A percentile compares a stretch with the other conserved stretches of the same genome.
These are phyloP conservation scores for Capronia epimyces DNA, from an alignment of 2,329 filamentous ascomycete genomes.

Conservation along the genomic window DNA sequence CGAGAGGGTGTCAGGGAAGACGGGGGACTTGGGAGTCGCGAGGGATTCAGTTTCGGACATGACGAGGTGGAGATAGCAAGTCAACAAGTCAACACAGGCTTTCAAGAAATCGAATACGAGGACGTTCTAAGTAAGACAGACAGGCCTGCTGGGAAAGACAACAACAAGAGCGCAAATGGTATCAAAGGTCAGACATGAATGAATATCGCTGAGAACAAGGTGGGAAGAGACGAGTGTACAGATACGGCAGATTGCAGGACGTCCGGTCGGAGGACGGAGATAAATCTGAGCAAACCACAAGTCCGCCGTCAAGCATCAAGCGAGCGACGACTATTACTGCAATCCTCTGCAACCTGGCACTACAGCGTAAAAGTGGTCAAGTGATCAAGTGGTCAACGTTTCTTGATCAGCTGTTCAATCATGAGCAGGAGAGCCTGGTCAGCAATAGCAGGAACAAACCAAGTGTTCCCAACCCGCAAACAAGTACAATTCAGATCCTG, in stretches of 20 bases:
- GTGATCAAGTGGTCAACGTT: too few relatives aligned
- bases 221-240: background rate
- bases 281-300: background rate
- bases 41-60: conserved; percentile 19
- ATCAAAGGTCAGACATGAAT: background rate
- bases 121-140: background rate
- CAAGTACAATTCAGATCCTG: too few relatives aligned
- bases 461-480: too few relatives aligned
- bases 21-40: conserved; percentile 22
- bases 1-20: conserved; percentile 23
- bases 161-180: background rate
- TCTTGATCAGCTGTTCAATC: too few relatives aligned
- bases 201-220: background rate
- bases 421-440: too few relatives aligned
- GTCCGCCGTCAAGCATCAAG: too few relatives aligned
- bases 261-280: background rate
- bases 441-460: too few relatives aligned
- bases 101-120: too few relatives aligned
- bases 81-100: background rate
- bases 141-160: conserved; percentile 1
- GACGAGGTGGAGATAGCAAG: background rate
- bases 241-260: background rate
- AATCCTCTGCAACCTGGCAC: too few relatives aligned
- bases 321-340: too few relatives aligned
- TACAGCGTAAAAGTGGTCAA: too few relatives aligned